Conservation (phyloP, 352 stramenopile species). For the Globisporangium paddicum region DNA sequence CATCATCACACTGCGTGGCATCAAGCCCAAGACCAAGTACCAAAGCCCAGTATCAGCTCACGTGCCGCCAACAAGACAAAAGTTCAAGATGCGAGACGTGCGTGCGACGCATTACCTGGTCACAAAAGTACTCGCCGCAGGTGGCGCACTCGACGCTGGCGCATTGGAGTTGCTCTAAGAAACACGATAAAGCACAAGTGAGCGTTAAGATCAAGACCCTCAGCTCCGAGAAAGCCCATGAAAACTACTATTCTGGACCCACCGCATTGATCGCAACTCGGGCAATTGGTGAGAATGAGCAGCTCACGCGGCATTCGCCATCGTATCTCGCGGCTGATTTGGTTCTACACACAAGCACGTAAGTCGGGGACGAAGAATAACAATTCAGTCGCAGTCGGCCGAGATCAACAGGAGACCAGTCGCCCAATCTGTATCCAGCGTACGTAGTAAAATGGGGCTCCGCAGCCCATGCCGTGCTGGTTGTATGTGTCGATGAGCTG, state of each 20-base stretch:
- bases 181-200: not conserved
- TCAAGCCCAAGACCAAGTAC: not conserved
- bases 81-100: not conserved
- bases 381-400: not conserved
- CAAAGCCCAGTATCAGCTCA: not conserved
- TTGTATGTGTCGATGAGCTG: slow-evolving; percentile 86
- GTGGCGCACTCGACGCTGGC: slow-evolving; percentile 83
- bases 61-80: not conserved
- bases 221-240: not conserved
- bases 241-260: slow-evolving; percentile 1
- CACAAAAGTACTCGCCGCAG: slow-evolving; percentile 91
- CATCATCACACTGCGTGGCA: slow-evolving; percentile 54
- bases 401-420: not conserved
- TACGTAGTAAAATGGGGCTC: slow-evolving; percentile 92
- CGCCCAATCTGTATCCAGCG: slow-evolving; percentile 4
- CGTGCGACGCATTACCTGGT: slow-evolving; percentile 23
- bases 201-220: too few relatives aligned
- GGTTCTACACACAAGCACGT: slow-evolving; percentile 64
- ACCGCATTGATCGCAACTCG: slow-evolving; percentile 88
- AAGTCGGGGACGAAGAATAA: not conserved
- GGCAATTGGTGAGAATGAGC: slow-evolving; percentile 67
- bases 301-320: slow-evolving; percentile 90
- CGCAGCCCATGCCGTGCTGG: slow-evolving; percentile 54
- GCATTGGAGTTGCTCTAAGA: slow-evolving; percentile 33
- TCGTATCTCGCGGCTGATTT: slow-evolving; percentile 87